Base-by-base conservation (phyloP, 768 basidiomycete species). In the Tylopilus vinaceipallidus region DNA sequence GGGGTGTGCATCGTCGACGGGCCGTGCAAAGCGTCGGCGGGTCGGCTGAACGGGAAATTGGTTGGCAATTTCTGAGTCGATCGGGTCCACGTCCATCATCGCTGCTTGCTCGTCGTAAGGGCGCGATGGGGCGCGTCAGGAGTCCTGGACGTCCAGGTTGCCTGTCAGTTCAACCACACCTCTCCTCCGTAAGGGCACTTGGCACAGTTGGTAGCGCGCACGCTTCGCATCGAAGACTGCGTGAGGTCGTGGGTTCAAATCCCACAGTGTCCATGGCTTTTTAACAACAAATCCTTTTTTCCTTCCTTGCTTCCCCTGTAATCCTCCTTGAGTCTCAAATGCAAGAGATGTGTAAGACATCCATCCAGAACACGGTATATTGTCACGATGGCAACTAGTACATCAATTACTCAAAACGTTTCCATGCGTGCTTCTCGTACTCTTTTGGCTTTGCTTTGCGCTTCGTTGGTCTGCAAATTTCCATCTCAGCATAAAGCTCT, bases 381-480 rank as follows among this genome's bases (percentile, higher is more conserved):
- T n/a, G n/a, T n/a, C n/a, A n/a, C n/a, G n/a, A n/a, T n/a, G n/a
- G n/a, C n/a, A n/a, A n/a, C 3, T 0, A 7, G 4, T 24, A 4
- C 37, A 12, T 6, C 12, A 42, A 43, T 57, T 61, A 66, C 52
- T 86, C 79, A 63, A 90, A 88, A 41, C 79, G 74, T 67, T 88
- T 90, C 83, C 83, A 88, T 11, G 86, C 81, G 62, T 87, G 86
- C 56, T 87, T 90, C 62, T 90, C 87, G 64, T 86, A 87, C 65
- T 84, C 82, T 36, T 84, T 75, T 7, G 73, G 71, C 49, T 78
- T 80, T 24, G 65, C 68, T 61, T 66, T 81, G 30, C 64, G 61
- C 40, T 32, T 71, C 22, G 48, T 56, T 13, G 63, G 60, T 26
- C 67, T 70, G 32, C n/a, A n/a, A n/a, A n/a, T n/a, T n/a, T n/a